Conservation (phyloP, 169 alveolate species). For the Plasmodium gaboni region DNA sequence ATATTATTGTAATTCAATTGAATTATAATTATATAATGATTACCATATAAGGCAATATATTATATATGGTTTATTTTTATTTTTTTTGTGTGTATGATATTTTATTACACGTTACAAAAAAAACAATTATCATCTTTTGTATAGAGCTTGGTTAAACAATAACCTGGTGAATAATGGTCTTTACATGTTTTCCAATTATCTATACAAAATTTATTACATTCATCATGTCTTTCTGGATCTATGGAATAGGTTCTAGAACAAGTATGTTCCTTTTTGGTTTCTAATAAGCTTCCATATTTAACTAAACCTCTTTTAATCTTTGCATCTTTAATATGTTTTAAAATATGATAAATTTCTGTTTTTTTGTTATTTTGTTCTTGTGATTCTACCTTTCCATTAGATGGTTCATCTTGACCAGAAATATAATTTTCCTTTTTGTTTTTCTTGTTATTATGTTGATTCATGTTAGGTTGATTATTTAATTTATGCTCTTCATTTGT, state of each 20-base stretch:
- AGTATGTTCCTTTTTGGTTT: constrained; percentile 9
- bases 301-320: constrained; percentile 6
- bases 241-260: constrained; percentile 31
- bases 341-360: constrained; percentile 8
- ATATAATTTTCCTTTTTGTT: not conserved
- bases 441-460: not conserved
- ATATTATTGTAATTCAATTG: no score
- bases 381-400: not conserved
- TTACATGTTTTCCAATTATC: constrained; percentile 19
- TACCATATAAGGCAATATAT: no score
- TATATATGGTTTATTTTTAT: no score
- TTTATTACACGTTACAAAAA: constrained; percentile 30
- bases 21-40: no score
- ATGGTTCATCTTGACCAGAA: not conserved
- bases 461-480: no score
- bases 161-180: constrained; percentile 47
- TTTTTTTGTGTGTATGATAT: not conserved
- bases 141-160: constrained; percentile 30
- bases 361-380: constrained; percentile 8
- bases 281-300: constrained; percentile 10
- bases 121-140: constrained; percentile 7
- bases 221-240: not conserved
- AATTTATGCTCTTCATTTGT: not conserved
- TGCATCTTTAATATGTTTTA: constrained; percentile 34
- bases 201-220: constrained; percentile 31